Evolutionary conservation across 441 rosid species (phyloP), one percentile per base, ranked within the genome.

Genomic region (Adansonia gregorii): DNA sequence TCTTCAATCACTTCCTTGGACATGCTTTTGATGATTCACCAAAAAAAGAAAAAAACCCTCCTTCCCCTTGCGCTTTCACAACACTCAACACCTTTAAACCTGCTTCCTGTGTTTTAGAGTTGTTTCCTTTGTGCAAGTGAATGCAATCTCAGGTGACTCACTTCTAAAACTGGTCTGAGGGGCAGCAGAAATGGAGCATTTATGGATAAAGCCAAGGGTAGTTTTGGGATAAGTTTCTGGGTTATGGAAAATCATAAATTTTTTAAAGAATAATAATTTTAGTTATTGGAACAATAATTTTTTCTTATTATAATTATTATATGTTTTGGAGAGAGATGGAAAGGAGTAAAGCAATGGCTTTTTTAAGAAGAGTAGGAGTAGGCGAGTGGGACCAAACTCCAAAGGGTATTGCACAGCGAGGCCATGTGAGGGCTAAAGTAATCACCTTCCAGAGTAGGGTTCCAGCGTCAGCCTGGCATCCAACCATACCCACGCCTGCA

Each of bases 1-100:
- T 81, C 80, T 79, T 73, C 84, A 12, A 77, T 79, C 74, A 87
- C 90, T 58, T 88, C 89, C 66, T 81, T 68, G 3, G 78, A 73
- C 72, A 77, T 75, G 48, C 51, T 15, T n/a, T 9, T 48, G 27
- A 24, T 24, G 27, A 24, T 24, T 24, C 27, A 24, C 27, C 27
- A 24, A 24, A 24, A 24, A 24, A 0, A 24, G 1, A 24, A 24
- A n/a, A n/a, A n/a, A n/a, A n/a, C n/a, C 27, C 27, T 24, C 27
- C 27, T 24, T 24, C 27, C 27, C 27, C 27, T 24, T 24, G 27
- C 27, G 27, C 27, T 24, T 24, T 24, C 27, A 24, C 27, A 24
- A 24, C 27, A 24, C 27, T 24, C 27, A 24, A 24, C 0, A 24
- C 1, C 27, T 24, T 24, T 24, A 24, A 24, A 24, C 27, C 27